These are phyloP conservation scores for Cordyceps tenuipes DNA, from an alignment of 2,329 filamentous ascomycete genomes.

Conservation along the genomic window DNA sequence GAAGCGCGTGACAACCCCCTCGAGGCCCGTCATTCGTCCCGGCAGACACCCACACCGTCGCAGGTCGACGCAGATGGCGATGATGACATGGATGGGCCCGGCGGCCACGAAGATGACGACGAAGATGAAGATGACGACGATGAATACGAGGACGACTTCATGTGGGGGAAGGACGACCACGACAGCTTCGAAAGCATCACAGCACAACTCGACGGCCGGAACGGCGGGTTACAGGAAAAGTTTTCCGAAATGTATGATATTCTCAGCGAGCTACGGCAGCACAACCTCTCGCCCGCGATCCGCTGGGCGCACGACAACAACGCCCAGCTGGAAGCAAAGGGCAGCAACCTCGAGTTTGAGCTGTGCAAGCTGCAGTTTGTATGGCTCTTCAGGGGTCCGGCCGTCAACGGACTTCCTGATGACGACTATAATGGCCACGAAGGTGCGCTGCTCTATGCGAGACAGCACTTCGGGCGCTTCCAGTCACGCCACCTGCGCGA, in stretches of 20 bases:
- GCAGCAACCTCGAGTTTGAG: slow-evolving; percentile 93
- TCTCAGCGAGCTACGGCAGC: slow-evolving; percentile 64
- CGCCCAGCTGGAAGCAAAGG: slow-evolving; percentile 63
- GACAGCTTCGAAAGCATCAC: background rate
- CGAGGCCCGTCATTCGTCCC: background rate
- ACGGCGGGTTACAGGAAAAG: slow-evolving; percentile 59
- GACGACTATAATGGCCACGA: slow-evolving; percentile 45
- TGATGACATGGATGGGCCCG: slow-evolving; percentile 20
- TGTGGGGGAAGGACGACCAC: background rate
- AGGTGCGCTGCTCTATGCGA: slow-evolving; percentile 68
- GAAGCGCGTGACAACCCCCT: slow-evolving; percentile 48
- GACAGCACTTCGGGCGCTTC: slow-evolving; percentile 64
- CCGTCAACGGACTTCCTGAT: slow-evolving; percentile 46
- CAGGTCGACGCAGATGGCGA: slow-evolving; percentile 19
- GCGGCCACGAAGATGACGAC: background rate
- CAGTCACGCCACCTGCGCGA: slow-evolving; percentile 66
- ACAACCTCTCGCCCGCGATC: slow-evolving; percentile 76
- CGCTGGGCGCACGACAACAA: slow-evolving; percentile 72
- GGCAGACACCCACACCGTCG: slow-evolving; percentile 11
- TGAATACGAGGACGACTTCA: background rate
- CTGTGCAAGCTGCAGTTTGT: slow-evolving; percentile 84
- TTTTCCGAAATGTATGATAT: slow-evolving; percentile 91
- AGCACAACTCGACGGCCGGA: background rate
- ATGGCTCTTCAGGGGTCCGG: slow-evolving; percentile 67
- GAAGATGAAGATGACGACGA: background rate